Base-by-base conservation (phyloP, 495 filamentous ascomycete genomes). In the Aspergillus saccharolyticus region DNA sequence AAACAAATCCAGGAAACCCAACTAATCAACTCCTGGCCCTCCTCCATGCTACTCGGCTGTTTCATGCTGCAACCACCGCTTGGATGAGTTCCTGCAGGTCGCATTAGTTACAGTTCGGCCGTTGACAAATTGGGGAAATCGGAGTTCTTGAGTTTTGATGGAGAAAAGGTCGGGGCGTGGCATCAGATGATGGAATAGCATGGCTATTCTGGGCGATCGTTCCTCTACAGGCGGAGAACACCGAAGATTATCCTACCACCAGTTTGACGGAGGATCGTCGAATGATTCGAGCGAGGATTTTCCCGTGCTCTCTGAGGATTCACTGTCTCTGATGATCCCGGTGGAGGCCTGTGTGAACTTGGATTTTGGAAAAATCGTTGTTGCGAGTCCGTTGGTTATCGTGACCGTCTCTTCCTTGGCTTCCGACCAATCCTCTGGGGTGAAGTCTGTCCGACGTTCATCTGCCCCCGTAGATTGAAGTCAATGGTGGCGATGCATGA, bases 31-130 rank as follows among this genome's bases (percentile, higher is more conserved):
- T 24, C 47, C 28, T 50, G 47, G 47, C 47, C 47, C 47, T 50
- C 47, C 22, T 50, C 47, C 22, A 50, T 50, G 47, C 47, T 20
- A 17, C 18, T 50, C 47, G 47, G 47, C 14, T 50, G 47, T 50
- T 50, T 50, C 47, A 50, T 5, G 22, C 47, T 50, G 47, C 47
- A 28, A 50, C 47, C 47, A 30, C 47, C 47, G 47, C 17, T 39
- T 50, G 47, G 47, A 24, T 50, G 47, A n/a, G 47, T 50, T 50
- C 47, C 47, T 50, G 47, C 47, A 50, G 21, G 24, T 28, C 22
- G 47, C 22, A 50, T 28, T n/a, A n/a, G n/a, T n/a, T 24, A 28
- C 24, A 24, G 47, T 50, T 50, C 47, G 22, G 47, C 47, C 47
- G 47, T 50, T 50, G 47, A 28, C 10, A 12, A 12, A 12, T 39